Evolutionary conservation across 352 stramenopile genomes (phyloP), one percentile per base, ranked within the genome.

Genomic region (Phytophthora pistaciae): DNA sequence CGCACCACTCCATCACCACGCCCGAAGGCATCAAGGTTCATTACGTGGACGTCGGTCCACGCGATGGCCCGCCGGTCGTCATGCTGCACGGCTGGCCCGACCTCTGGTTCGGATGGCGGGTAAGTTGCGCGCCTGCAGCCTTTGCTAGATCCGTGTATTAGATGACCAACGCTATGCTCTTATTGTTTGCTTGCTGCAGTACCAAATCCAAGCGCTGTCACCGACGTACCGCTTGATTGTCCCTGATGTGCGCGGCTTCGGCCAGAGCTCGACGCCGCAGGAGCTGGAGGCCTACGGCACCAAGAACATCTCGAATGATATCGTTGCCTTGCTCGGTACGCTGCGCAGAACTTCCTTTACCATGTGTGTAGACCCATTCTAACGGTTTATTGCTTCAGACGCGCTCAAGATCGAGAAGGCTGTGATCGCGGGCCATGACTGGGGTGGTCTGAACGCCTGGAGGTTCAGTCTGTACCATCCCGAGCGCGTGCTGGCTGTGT

Each of bases 11-110:
- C 60, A 57, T 77, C 54, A 60, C 74, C 7, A 79, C 80, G 40
- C 49, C 66, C 25, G 74, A 76, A 1, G 75, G 74, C 21, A 64
- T 88, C 44, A 77, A 72, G 33, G 64, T 88, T 42, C 79, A 91
- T 59, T 91, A 82, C 53, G 74, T 87, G 50, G 81, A 90, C 6
- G 80, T 78, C 21, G 80, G 81, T 16, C 79, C 74, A 3, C 66
- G 68, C 8, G 78, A 90, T 72, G 78, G 53, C 8, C 69, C 75
- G 36, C 77, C 80, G 7, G 48, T 92, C 27, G 80, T 92, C 61
- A 80, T 92, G 55, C 36, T 90, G 55, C 84, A 92, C 23, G 84
- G 82, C n/a, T 92, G 80, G 70, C 84, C 82, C 14, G 84, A 92
- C 23, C 58, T 91, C 5, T 87, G 80, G 77, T 90, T 88, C 44